Base-by-base conservation (phyloP, 352 stramenopile genomes). In the Blastocystis sp. region DNA sequence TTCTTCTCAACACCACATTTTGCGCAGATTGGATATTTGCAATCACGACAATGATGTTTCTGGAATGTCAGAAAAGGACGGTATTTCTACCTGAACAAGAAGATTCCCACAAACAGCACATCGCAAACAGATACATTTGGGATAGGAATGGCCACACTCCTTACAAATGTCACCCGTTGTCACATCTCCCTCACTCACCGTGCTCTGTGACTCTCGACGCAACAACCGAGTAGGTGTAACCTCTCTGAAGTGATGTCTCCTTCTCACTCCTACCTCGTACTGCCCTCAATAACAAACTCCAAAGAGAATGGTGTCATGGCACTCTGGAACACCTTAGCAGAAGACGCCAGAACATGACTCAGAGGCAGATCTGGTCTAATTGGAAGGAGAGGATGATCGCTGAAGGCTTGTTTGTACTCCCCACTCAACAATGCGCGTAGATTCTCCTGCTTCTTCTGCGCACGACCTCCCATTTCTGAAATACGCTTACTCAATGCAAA, bases 271-370 rank as follows among this genome's bases (percentile, higher is more conserved):
- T 48, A 30, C 13, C 73, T 27, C 73, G 22, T 22, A 68, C 57
- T 82, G 22, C 78, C 64, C 27, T 79, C 64, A 30, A 89, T 95
- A 48, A 95, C 92, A 87, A 96, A 96, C 70, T 96, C 93, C 54
- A 96, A 92, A 0, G 95, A 93, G 9, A 93, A 94, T 0, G 94
- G 94, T 75, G 95, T 95, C 92, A 96, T 94, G 3, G 94, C 94
- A 90, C 93, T 95, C 88, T 96, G 95, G 81, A 96, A 96, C 92
- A 96, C 95, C 60, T 95, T 95, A 11, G 93, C 93, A 0, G 93
- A 95, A 11, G 92, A 92, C 30, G 93, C 76, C 15, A 95, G 54
- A n/a, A 84, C 73, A 37, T 68, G 73, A 30, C 35, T 69, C 54
- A 84, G 54, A 37, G 30, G 44, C 27, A 84, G 51, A 19, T 84